Percentiles rank a stretch among this genome's conserved stretches.
phyloP scores from a whole-genome alignment of 2,329 filamentous ascomycete genomes.

The Pseudomassariella vexata region DNA sequence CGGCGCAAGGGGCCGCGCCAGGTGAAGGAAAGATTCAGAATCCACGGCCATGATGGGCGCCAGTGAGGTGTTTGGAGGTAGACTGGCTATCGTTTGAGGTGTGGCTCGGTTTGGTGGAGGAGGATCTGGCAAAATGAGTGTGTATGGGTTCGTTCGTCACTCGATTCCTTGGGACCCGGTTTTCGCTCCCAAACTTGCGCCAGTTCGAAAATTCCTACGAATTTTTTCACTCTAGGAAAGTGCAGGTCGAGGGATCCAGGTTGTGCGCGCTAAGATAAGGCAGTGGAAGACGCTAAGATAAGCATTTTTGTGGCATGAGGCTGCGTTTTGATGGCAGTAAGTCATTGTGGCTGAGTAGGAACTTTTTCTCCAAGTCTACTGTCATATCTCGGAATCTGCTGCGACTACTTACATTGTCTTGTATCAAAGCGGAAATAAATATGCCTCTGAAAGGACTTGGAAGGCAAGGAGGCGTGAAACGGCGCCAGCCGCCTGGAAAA shows the following conservation, averaged over 20 bases:
- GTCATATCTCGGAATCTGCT: too few relatives aligned
- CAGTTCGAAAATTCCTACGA: constrained; percentile 25
- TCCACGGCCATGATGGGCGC: constrained; percentile 69
- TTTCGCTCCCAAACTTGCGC: neutral
- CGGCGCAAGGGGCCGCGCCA: constrained; percentile 86
- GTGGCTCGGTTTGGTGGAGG: neutral
- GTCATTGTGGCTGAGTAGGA: too few relatives aligned
- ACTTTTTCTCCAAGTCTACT: too few relatives aligned
- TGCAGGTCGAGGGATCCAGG: constrained; percentile 36
- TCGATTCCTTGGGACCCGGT: constrained; percentile 3
- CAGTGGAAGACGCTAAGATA: constrained; percentile 30
- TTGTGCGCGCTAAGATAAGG: constrained; percentile 53
- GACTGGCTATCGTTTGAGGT: constrained; percentile 4
- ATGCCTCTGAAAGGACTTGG: constrained; percentile 9
- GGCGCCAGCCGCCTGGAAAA: constrained; percentile 7
- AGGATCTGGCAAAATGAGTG: too few relatives aligned
- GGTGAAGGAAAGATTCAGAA: constrained; percentile 85
- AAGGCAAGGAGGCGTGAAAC: constrained; percentile 8
- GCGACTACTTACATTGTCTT: too few relatives aligned
- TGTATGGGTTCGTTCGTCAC: constrained; percentile 6
- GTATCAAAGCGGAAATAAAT: neutral
- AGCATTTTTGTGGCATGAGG: too few relatives aligned
- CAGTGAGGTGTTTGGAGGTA: constrained; percentile 10
- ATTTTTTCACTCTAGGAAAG: constrained; percentile 36
- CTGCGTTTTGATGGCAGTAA: too few relatives aligned